Evolutionary conservation across 352 stramenopile species (phyloP).

Genomic region (Halophytophthora batemanensis): DNA sequence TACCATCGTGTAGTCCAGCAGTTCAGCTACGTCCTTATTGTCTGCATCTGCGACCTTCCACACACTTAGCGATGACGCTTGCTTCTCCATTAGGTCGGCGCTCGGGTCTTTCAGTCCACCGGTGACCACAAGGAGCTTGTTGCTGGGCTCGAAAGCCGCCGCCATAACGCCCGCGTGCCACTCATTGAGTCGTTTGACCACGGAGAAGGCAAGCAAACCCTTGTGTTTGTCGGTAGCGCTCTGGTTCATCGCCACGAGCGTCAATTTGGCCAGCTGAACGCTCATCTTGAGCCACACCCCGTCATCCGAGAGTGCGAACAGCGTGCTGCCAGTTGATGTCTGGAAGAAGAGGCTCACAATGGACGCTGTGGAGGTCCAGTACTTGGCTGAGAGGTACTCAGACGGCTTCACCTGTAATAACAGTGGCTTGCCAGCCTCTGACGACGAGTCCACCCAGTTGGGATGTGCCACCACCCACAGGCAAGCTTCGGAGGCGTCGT

Average conservation of each 20-base stretch:
- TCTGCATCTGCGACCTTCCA: slow-evolving; percentile 42
- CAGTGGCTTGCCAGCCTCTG: slow-evolving; percentile 4
- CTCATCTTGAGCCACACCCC: slow-evolving; percentile 41
- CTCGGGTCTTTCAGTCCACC: slow-evolving; percentile 59
- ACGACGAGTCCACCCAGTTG: slow-evolving; percentile 31
- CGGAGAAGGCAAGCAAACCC: slow-evolving; percentile 33
- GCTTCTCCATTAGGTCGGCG: slow-evolving; percentile 36
- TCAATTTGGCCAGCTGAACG: slow-evolving; percentile 47
- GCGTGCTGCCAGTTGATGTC: slow-evolving; percentile 22
- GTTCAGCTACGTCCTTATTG: slow-evolving; percentile 39
- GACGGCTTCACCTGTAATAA: slow-evolving; percentile 32
- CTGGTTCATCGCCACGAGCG: slow-evolving; percentile 31
- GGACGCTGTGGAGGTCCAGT: slow-evolving; percentile 32
- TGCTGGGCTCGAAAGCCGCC: slow-evolving; percentile 36
- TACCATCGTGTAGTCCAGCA: slow-evolving; percentile 73
- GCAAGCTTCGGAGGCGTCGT: slow-evolving; percentile 16
- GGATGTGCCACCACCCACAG: slow-evolving; percentile 48
- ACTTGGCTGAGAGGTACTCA: slow-evolving; percentile 36
- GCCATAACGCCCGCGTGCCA: slow-evolving; percentile 60
- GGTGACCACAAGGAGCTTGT: slow-evolving; percentile 43
- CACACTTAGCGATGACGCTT: slow-evolving; percentile 62
- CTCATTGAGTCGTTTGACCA: slow-evolving; percentile 41
- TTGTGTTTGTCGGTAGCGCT: slow-evolving; percentile 7
- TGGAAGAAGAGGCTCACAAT: slow-evolving; percentile 47
- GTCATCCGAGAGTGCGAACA: slow-evolving; percentile 43